Percentiles rank a stretch among this genome's conserved stretches.
These are phyloP conservation scores for Sanguinoderma infundibulare DNA, from an alignment of 1,284 basidiomycete species.

Conservation along the genomic window DNA sequence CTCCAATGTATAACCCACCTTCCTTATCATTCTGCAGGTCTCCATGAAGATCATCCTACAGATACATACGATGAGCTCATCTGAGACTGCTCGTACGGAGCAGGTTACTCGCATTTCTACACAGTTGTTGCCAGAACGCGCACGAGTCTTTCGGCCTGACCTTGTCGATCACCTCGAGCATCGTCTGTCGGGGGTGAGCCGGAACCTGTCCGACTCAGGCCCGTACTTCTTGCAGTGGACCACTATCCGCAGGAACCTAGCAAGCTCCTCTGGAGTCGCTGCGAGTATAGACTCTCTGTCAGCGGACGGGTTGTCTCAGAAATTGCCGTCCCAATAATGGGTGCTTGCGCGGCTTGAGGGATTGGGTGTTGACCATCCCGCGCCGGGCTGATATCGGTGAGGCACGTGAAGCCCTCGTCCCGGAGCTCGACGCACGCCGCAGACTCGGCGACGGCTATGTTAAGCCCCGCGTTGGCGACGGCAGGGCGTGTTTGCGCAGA, in stretches of 20 bases:
- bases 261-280: slow-evolving; percentile 31
- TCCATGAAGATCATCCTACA: too few relatives aligned
- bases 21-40: neutral
- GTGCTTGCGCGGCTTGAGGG: slow-evolving; percentile 18
- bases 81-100: too few relatives aligned
- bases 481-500: slow-evolving; percentile 29
- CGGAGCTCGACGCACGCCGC: slow-evolving; percentile 38
- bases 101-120: too few relatives aligned
- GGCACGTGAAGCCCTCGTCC: slow-evolving; percentile 42
- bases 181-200: slow-evolving; percentile 35
- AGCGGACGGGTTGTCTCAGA: too few relatives aligned
- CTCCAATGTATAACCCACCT: neutral
- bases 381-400: slow-evolving; percentile 43
- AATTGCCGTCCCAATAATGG: neutral
- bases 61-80: too few relatives aligned
- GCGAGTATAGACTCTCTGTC: neutral
- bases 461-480: slow-evolving; percentile 43
- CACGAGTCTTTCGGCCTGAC: slow-evolving; percentile 37
- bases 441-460: slow-evolving; percentile 44
- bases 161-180: slow-evolving; percentile 37
- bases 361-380: slow-evolving; percentile 42
- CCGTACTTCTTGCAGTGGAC: slow-evolving; percentile 23
- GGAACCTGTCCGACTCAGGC: slow-evolving; percentile 36
- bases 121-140: slow-evolving; percentile 41
- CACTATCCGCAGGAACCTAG: slow-evolving; percentile 17